Evolutionary conservation across 495 filamentous ascomycete species (phyloP).

Genomic region (Glutinoglossum americanum): DNA sequence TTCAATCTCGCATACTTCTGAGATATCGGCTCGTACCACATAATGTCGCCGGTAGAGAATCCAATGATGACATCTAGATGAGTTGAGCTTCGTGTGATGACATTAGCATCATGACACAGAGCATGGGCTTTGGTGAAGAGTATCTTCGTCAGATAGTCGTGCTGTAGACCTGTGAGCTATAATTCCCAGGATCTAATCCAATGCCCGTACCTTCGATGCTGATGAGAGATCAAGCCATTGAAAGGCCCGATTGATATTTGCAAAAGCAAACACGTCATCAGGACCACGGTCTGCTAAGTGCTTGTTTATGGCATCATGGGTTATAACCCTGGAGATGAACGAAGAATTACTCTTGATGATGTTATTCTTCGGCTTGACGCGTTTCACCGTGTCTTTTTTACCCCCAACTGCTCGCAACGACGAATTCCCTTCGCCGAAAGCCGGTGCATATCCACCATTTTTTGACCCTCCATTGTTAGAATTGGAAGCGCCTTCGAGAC

Average conservation of each 20-base stretch:
- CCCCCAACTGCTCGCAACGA: slow-evolving; percentile 31
- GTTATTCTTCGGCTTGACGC: slow-evolving; percentile 87
- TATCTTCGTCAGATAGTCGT: slow-evolving; percentile 83
- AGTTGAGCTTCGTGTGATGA: slow-evolving; percentile 47
- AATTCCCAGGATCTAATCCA: not conserved
- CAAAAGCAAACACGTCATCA: slow-evolving; percentile 75
- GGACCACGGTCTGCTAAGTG: slow-evolving; percentile 52
- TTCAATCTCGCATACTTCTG: slow-evolving; percentile 92
- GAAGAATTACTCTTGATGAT: slow-evolving; percentile 95
- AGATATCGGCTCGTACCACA: slow-evolving; percentile 96
- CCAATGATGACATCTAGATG: slow-evolving; percentile 90
- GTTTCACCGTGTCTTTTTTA: slow-evolving; percentile 56
- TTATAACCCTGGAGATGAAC: slow-evolving; percentile 87
- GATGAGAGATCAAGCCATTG: slow-evolving; percentile 61
- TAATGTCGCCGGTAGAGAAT: slow-evolving; percentile 86
- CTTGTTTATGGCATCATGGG: slow-evolving; percentile 61
- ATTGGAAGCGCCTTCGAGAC: slow-evolving; percentile 11
- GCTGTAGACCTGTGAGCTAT: slow-evolving; percentile 20
- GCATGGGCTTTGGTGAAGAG: slow-evolving; percentile 91
- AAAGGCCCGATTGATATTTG: slow-evolving; percentile 83
- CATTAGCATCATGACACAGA: slow-evolving; percentile 84
- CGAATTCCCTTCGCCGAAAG: slow-evolving; percentile 76
- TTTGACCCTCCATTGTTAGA: slow-evolving; percentile 18
- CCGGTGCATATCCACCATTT: slow-evolving; percentile 24
- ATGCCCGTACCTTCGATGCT: slow-evolving; percentile 25